These are phyloP conservation scores for Tolypocladium endophyticum DNA, from an alignment of 2,329 filamentous ascomycete species.

Conservation along the genomic window DNA sequence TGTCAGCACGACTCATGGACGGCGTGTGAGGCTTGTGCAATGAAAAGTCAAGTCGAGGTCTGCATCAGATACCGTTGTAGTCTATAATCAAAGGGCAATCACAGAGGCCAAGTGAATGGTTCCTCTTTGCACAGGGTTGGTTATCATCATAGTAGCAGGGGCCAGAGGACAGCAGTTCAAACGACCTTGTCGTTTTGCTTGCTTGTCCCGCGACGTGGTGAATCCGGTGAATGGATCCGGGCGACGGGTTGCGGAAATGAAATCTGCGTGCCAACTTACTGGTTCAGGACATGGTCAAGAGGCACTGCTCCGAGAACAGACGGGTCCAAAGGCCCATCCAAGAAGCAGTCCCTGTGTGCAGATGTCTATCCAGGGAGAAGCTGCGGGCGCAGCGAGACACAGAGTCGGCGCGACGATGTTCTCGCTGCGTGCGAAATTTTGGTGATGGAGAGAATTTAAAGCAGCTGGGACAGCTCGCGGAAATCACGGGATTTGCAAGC, in stretches of 20 bases:
- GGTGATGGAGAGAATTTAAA: background rate
- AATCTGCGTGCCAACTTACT: slow-evolving; percentile 11
- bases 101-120: slow-evolving; percentile 49
- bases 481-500: background rate
- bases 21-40: background rate
- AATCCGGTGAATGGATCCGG: background rate
- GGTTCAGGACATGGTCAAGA: slow-evolving; percentile 19
- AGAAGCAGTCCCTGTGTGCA: background rate
- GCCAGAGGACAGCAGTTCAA: background rate
- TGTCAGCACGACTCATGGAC: background rate
- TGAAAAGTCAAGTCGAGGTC: slow-evolving; percentile 11
- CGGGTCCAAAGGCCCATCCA: background rate
- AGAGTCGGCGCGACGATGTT: background rate
- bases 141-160: slow-evolving; percentile 48
- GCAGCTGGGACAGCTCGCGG: background rate
- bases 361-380: background rate
- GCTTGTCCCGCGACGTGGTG: background rate
- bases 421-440: background rate
- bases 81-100: slow-evolving; percentile 61
- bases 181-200: background rate
- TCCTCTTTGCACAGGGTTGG: slow-evolving; percentile 46
- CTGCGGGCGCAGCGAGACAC: background rate
- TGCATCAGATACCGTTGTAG: slow-evolving; percentile 96
- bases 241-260: background rate
- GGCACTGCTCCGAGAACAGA: slow-evolving; percentile 4